Conservation (phyloP, 2,329 filamentous ascomycete species). For the Ophiocordyceps camponoti-floridani region DNA sequence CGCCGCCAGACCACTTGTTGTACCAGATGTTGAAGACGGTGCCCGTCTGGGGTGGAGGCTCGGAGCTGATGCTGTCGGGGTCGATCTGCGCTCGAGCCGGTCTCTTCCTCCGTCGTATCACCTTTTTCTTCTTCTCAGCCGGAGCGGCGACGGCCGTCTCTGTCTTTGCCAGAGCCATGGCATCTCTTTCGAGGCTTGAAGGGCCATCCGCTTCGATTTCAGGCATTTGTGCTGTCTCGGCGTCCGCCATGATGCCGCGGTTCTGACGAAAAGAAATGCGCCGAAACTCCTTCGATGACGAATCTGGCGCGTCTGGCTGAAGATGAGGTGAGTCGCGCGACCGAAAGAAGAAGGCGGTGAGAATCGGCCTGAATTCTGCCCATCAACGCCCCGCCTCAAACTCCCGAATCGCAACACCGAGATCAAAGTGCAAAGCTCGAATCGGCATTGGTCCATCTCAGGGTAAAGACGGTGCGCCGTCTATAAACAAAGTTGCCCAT, state of each 20-base stretch:
- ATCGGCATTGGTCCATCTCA: not conserved
- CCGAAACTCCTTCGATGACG: not conserved
- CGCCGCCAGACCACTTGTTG: conserved; percentile 94
- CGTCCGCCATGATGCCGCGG: conserved; percentile 13
- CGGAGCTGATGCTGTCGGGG: conserved; percentile 60
- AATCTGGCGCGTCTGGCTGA: not conserved
- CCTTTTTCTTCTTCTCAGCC: conserved; percentile 57
- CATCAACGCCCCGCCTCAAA: conserved; percentile 1
- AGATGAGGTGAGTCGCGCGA: not conserved
- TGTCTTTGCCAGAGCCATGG: conserved; percentile 17
- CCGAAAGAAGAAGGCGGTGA: conserved; percentile 13
- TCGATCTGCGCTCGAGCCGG: conserved; percentile 88
- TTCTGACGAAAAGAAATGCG: too few species aligned
- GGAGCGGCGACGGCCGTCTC: conserved; percentile 27
- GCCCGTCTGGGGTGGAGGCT: conserved; percentile 80
- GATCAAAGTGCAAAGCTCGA: not conserved
- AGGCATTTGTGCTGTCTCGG: conserved; percentile 4
- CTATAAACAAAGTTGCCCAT: conserved; percentile 16
- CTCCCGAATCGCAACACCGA: conserved; percentile 9
- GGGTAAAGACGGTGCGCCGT: conserved; percentile 11
- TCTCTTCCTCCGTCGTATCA: conserved; percentile 76
- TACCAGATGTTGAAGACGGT: conserved; percentile 88
- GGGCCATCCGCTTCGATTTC: not conserved
- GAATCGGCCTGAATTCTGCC: conserved; percentile 5
- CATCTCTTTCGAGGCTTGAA: conserved; percentile 4